Evolutionary conservation across 1,284 basidiomycete genomes (phyloP), one percentile per base, ranked within the genome.

Genomic region (Leucoagaricus sp.): DNA sequence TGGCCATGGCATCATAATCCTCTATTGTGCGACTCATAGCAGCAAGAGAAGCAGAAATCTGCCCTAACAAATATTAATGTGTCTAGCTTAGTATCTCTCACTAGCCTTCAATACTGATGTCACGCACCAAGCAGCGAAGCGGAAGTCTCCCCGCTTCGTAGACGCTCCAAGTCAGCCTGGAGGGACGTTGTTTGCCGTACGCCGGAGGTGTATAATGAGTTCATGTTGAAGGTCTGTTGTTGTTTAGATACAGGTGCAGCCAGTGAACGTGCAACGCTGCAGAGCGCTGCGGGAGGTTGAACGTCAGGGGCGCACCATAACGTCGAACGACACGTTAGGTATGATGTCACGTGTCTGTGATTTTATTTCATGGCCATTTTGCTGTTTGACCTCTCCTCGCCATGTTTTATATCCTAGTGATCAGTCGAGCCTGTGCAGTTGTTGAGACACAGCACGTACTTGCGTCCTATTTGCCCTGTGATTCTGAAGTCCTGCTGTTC

Each of bases 1-100:
- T 91, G 0, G 92, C 93, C 92, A 98, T 94, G 10, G 91, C 89
- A 67, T 97, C 95, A 68, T 96, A 98, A 68, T 98, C 96, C 64
- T 97, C 94, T 61, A 97, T 87, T 55, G 96, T 93, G 55, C 95
- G 79, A 55, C 92, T 87, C 80, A 98, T 88, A 1, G 93, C 94
- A n/a, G 93, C 84, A 17, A 98, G 78, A 13, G 93, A 94, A 26
- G 95, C 94, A 33, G 92, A 92, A 74, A 98, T 94, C 82, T 97
- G 95, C 71, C 94, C 94, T 96, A 75, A 68, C 73, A 61, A 57
- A 58, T 54, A 58, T 17, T 49, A 51, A 59, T 56, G 26, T 47
- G 48, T 31, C 49, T 50, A 57, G 55, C 57, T 60, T 23, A 57
- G 59, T 33, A 50, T 38, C 2, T 46, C 28, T 41, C 40, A 5